Conservation (phyloP, 2,329 filamentous ascomycete genomes). For the Trichoderma harzianum region DNA sequence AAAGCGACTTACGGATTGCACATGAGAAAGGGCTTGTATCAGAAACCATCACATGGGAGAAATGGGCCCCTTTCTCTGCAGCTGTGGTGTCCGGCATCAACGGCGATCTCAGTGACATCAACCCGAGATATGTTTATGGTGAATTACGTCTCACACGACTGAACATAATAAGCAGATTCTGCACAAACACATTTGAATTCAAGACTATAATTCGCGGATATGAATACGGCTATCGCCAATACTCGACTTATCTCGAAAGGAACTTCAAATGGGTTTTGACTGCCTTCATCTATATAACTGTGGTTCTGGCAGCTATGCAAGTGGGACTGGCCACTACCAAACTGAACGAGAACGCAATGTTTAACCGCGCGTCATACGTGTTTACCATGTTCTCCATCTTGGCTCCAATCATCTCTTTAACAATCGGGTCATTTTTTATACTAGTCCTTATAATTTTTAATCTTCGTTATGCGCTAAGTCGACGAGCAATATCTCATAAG, state of each 20-base stretch:
- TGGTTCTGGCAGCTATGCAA: constrained; percentile 48
- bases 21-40: background rate
- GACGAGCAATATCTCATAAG: background rate
- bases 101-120: background rate
- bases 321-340: constrained; percentile 38
- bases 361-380: constrained; percentile 42
- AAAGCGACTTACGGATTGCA: constrained; percentile 5
- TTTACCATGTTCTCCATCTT: constrained; percentile 45
- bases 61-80: constrained; percentile 7
- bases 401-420: background rate
- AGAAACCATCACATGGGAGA: background rate
- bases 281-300: constrained; percentile 38
- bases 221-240: constrained; percentile 3
- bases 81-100: background rate
- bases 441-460: background rate
- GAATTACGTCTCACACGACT: background rate
- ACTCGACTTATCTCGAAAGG: constrained; percentile 21
- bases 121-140: background rate
- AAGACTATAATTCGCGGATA: background rate
- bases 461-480: background rate
- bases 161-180: background rate
- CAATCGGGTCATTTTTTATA: background rate
- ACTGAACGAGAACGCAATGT: constrained; percentile 32
- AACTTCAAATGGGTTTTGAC: constrained; percentile 41
- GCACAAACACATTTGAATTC: background rate